Base-by-base conservation (phyloP, 148 eudicot genomes). In the Tetragonia tetragonoides region DNA sequence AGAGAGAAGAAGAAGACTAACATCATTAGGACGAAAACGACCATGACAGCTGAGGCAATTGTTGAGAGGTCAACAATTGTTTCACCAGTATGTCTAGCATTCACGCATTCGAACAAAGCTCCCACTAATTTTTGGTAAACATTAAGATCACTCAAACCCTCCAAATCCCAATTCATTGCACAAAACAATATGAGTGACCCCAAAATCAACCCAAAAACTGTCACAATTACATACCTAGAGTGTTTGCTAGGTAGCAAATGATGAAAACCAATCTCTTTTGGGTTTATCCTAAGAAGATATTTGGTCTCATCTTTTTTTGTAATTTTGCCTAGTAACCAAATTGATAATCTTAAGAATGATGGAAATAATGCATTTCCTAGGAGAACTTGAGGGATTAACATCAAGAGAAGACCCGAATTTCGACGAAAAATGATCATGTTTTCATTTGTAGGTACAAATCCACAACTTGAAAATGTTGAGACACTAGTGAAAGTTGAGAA, bases 1-100 rank as follows among this genome's bases (percentile, higher is more conserved):
- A 77, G 14, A 40, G 40, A 42, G 77, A 66, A 42, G 66, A 41
- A 54, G 47, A 54, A 61, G 24, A 87, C 92, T 86, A 49, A 92
- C 97, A 92, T 92, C 90, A 90, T 87, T 2, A 83, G 41, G 44
- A 84, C 67, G 74, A 90, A 87, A 40, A 87, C 4, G 6, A 90
- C 94, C 85, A 90, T 70, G 41, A 84, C 77, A 11, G 97, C 90
- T 1, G 90, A 82, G 54, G 90, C 65, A 23, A 90, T 4, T 2
- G 72, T 40, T 0, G 94, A 87, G 15, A 92, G 78, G 74, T 90
- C 94, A 20, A 92, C 83, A n/a, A 89, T 81, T 39, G 82, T 72
- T 83, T 89, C 91, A 12, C 97, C 97, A 0, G 89, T 53, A 84
- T 92, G 92, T 78, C 97, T 86, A 17, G 94, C 70, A 66, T 90